Percentiles rank a stretch among this genome's conserved stretches.
Evolutionary conservation across 2,329 filamentous ascomycete genomes (phyloP).

Genomic region (Beauveria bassiana): DNA sequence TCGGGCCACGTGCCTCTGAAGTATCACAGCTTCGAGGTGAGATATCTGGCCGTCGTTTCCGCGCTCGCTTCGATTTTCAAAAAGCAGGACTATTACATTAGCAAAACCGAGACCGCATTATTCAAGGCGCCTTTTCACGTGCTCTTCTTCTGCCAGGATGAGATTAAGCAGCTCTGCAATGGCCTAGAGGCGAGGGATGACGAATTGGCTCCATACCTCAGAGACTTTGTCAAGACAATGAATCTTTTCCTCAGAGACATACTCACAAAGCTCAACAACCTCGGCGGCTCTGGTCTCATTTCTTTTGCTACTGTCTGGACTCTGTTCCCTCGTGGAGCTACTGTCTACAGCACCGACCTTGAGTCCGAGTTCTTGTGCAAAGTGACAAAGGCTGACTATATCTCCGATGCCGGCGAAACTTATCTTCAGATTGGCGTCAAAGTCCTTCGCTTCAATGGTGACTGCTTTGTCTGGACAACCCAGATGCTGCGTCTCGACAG

Average conservation of each 20-base stretch:
- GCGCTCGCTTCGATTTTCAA: constrained; percentile 36
- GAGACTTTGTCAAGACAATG: constrained; percentile 32
- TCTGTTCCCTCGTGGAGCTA: constrained; percentile 32
- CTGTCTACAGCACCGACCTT: constrained; percentile 30
- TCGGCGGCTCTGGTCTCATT: constrained; percentile 31
- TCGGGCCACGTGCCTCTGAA: constrained; percentile 30
- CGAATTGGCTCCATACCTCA: constrained; percentile 29
- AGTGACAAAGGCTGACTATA: constrained; percentile 27
- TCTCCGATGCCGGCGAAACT: constrained; percentile 2
- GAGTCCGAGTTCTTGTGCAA: constrained; percentile 35
- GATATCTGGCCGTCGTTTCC: constrained; percentile 33
- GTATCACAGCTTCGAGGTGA: constrained; percentile 33
- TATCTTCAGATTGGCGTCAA: constrained; percentile 24
- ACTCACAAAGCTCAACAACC: constrained; percentile 26
- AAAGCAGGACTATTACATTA: constrained; percentile 32
- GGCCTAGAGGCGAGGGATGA: constrained; percentile 17
- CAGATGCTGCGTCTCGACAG: constrained; percentile 21
- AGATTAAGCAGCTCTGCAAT: constrained; percentile 27
- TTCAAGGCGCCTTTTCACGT: constrained; percentile 34
- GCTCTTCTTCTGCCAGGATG: constrained; percentile 37
- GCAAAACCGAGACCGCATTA: constrained; percentile 26
- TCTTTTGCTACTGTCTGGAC: constrained; percentile 37
- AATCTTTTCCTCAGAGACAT: constrained; percentile 36
- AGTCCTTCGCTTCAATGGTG: constrained; percentile 32
- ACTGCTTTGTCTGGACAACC: constrained; percentile 33